Evolutionary conservation across 192 early-diverging fungal species (phyloP).

Genomic region (Linnemannia zychae): DNA sequence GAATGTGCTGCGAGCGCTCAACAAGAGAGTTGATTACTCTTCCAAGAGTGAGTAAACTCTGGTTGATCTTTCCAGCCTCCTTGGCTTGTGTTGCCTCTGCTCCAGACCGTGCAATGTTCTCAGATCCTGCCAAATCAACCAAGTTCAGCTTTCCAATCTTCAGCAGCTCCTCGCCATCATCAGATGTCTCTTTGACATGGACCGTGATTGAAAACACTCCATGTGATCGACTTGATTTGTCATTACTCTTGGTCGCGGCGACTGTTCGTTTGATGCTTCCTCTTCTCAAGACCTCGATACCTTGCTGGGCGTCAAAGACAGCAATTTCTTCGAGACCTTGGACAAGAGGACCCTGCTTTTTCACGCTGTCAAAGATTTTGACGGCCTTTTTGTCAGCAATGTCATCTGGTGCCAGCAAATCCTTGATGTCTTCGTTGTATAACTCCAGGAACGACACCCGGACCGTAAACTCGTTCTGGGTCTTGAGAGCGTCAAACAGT

Average conservation of each 20-base stretch:
- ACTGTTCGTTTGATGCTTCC: slow-evolving; percentile 82
- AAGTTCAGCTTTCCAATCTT: slow-evolving; percentile 96
- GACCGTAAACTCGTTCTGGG: slow-evolving; percentile 83
- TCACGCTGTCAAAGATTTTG: slow-evolving; percentile 79
- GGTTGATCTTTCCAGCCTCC: slow-evolving; percentile 94
- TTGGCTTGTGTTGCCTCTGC: slow-evolving; percentile 85
- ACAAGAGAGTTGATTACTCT: slow-evolving; percentile 79
- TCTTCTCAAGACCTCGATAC: slow-evolving; percentile 76
- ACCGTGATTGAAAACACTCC: slow-evolving; percentile 93
- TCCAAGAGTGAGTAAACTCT: slow-evolving; percentile 79
- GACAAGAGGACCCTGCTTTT: slow-evolving; percentile 80
- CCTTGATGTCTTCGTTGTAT: slow-evolving; percentile 97
- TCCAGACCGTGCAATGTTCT: slow-evolving; percentile 92
- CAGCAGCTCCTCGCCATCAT: slow-evolving; percentile 89
- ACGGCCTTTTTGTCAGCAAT: slow-evolving; percentile 59
- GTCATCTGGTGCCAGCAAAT: slow-evolving; percentile 79
- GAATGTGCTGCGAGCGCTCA: slow-evolving; percentile 72
- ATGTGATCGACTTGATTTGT: slow-evolving; percentile 93
- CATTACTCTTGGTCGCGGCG: slow-evolving; percentile 92
- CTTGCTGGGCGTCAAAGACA: slow-evolving; percentile 81
- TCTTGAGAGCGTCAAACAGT: slow-evolving; percentile 83
- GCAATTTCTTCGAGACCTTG: slow-evolving; percentile 87
- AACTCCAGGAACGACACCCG: slow-evolving; percentile 92
- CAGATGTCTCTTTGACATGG: slow-evolving; percentile 85
- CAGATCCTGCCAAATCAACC: slow-evolving; percentile 96